Evolutionary conservation across 441 rosid genomes (phyloP).

Genomic region (Gossypium aridum): DNA sequence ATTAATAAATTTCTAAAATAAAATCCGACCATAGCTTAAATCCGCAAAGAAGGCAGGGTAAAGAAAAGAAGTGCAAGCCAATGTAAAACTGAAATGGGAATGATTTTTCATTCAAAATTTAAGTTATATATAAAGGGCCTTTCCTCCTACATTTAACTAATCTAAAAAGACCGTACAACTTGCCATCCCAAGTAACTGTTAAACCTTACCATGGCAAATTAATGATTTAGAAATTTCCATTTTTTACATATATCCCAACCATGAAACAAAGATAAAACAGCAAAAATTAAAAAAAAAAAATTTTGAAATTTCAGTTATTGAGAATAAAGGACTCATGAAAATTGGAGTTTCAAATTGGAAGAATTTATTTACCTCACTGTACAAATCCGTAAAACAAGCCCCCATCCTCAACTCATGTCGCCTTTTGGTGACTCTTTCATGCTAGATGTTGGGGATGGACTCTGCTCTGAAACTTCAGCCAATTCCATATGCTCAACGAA

Average conservation of each 20-base stretch:
- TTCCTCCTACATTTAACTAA: slow-evolving; percentile 14
- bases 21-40: no score
- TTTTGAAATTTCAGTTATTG: slow-evolving; percentile 18
- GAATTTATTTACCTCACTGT: slow-evolving; percentile 62
- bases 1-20: no score
- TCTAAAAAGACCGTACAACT: slow-evolving; percentile 21
- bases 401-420: slow-evolving; percentile 23
- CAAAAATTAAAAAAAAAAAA: slow-evolving; percentile 18
- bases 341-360: slow-evolving; percentile 22
- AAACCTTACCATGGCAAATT: slow-evolving; percentile 19
- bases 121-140: slow-evolving; percentile 11
- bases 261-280: slow-evolving; percentile 13
- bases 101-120: slow-evolving; percentile 8
- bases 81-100: slow-evolving; percentile 9
- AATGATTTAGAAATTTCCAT: slow-evolving; percentile 22
- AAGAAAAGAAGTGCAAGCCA: background rate
- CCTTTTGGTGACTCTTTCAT: slow-evolving; percentile 27
- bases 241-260: slow-evolving; percentile 29
- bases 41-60: no score
- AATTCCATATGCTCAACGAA: slow-evolving; percentile 12
- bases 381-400: slow-evolving; percentile 32
- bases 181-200: slow-evolving; percentile 25
- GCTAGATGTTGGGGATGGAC: slow-evolving; percentile 18
- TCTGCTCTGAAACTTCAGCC: slow-evolving; percentile 21
- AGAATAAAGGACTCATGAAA: slow-evolving; percentile 17